Evolutionary conservation across 2,329 filamentous ascomycete genomes (phyloP).

Genomic region (Colletotrichum sp.): DNA sequence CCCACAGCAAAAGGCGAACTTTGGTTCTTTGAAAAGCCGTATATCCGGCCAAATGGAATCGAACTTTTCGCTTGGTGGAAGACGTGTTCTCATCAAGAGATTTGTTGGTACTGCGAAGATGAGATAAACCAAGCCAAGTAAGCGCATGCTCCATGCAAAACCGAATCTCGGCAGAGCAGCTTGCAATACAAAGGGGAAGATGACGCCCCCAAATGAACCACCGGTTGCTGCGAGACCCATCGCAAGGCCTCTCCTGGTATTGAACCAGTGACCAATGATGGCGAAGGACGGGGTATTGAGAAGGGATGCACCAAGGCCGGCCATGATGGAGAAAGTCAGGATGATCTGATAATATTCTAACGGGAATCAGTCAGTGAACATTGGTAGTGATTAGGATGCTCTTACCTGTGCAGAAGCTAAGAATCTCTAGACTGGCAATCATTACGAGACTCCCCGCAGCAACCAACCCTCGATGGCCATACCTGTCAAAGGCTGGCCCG

Average conservation of each 20-base stretch:
- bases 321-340: slow-evolving; percentile 76
- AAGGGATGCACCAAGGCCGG: slow-evolving; percentile 75
- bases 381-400: background rate
- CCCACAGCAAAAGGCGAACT: slow-evolving; percentile 67
- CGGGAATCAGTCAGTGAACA: background rate
- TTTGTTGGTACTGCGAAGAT: slow-evolving; percentile 49
- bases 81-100: slow-evolving; percentile 58
- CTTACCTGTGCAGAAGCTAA: slow-evolving; percentile 74
- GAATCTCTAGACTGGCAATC: slow-evolving; percentile 66
- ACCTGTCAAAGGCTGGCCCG: slow-evolving; percentile 85
- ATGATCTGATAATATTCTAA: slow-evolving; percentile 84
- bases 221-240: slow-evolving; percentile 84
- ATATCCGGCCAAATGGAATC: slow-evolving; percentile 64
- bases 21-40: slow-evolving; percentile 64
- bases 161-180: background rate
- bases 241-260: slow-evolving; percentile 74
- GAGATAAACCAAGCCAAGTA: slow-evolving; percentile 53
- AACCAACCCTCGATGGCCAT: slow-evolving; percentile 77
- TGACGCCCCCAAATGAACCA: slow-evolving; percentile 71
- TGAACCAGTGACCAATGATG: slow-evolving; percentile 84
- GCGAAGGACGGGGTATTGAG: slow-evolving; percentile 85
- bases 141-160: slow-evolving; percentile 51
- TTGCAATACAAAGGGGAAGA: slow-evolving; percentile 63
- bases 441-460: slow-evolving; percentile 68
- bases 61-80: slow-evolving; percentile 64